Evolutionary conservation across 208 protist genomes (phyloP), one percentile per base, ranked within the genome.

Genomic region (Wallacemonas sp.): DNA sequence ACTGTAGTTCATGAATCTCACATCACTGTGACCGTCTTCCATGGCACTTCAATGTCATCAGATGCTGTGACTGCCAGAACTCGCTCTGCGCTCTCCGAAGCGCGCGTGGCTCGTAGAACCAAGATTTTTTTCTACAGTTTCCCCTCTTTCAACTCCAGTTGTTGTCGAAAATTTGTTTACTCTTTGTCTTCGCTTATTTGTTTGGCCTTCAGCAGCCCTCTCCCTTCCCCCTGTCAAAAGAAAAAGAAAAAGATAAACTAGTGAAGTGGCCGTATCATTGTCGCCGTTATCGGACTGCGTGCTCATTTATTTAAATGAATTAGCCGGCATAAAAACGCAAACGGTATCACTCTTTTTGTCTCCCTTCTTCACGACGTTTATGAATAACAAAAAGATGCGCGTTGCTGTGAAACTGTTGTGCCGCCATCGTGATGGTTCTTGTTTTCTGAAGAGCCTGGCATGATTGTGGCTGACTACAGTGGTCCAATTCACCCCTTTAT

Each of bases 11-110:
- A 41, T 75, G 69, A 17, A 33, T 24, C 15, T 42, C 60, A 24
- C 26, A 17, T 54, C 17, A 47, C 60, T 59, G 55, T 56, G 30
- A 14, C 30, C 19, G 33, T 58, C 27, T 73, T 44, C 31, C 51
- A 19, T 39, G 33, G 49, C 41, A 0, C 15, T 2, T 28, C 8
- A 39, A 19, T 63, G 39, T 22, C 19, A 33, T 22, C 53, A 46
- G 17, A 39, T 1, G 22, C 31, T 12, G 8, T 64, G 62, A 41
- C 61, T 63, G 38, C 24, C 53, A 56, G 49, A 6, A 41, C 36
- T 21, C 53, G 53, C 31, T 30, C 19, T 53, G 8, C 34, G 27
- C 33, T 26, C 39, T 53, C 53, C 60, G 33, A 46, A 66, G 38
- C 44, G 47, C 44, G 58, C 22, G 28, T 53, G 2, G 2, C 28